Percentiles rank a stretch among this genome's conserved stretches.
Conservation (phyloP, 2,329 filamentous ascomycete genomes). For the Fusarium abutilonis region DNA sequence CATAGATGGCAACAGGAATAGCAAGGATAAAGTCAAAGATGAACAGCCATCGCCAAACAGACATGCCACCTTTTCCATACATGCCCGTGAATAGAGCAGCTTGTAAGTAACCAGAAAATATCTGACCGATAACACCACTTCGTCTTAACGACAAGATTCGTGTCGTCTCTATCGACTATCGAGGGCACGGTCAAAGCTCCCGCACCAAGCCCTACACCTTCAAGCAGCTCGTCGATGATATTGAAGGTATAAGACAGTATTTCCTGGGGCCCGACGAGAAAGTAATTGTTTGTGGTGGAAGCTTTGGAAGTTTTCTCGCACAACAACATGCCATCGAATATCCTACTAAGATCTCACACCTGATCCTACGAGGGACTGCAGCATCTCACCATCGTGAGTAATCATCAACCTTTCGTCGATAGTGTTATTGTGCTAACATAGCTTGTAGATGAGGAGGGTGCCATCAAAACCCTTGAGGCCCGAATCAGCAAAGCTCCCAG, state of each 20-base stretch:
- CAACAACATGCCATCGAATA: slow-evolving; percentile 35
- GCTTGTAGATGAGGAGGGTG: slow-evolving; percentile 30
- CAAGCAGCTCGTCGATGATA: slow-evolving; percentile 31
- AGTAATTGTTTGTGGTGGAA: slow-evolving; percentile 32
- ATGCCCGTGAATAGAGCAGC: slow-evolving; percentile 48
- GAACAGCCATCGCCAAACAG: slow-evolving; percentile 53
- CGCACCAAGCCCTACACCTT: slow-evolving; percentile 36
- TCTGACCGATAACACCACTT: slow-evolving; percentile 60
- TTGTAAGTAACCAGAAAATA: slow-evolving; percentile 52
- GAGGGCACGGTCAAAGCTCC: slow-evolving; percentile 34
- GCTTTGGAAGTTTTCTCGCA: slow-evolving; percentile 34
- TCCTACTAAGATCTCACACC: slow-evolving; percentile 11
- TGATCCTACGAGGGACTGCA: slow-evolving; percentile 33
- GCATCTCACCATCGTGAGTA: slow-evolving; percentile 33
- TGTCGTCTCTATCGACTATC: slow-evolving; percentile 32
- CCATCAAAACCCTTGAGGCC: slow-evolving; percentile 21
- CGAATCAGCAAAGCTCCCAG: slow-evolving; percentile 24
- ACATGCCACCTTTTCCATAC: slow-evolving; percentile 49
- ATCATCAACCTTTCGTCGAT: background rate
- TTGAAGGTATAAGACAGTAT: slow-evolving; percentile 22
- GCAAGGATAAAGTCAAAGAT: slow-evolving; percentile 52
- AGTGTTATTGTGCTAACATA: background rate
- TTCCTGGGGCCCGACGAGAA: slow-evolving; percentile 12
- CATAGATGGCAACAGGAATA: slow-evolving; percentile 49
- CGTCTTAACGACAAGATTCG: slow-evolving; percentile 16